These are phyloP conservation scores for Ophiosphaerella narmari DNA, from an alignment of 2,329 filamentous ascomycete genomes.

Conservation along the genomic window DNA sequence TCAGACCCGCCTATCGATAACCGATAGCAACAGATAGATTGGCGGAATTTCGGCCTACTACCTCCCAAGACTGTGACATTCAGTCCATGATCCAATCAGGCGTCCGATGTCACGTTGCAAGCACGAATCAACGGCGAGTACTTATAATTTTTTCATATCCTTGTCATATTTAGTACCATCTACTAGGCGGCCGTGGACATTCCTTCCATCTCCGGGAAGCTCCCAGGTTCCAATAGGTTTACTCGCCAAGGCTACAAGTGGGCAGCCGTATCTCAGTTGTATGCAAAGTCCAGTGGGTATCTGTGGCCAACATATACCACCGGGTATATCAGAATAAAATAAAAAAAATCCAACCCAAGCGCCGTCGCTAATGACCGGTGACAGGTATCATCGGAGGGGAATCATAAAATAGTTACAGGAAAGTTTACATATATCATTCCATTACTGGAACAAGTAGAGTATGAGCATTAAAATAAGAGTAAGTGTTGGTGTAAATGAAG, in stretches of 20 bases:
- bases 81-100: no score
- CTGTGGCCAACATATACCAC: background rate
- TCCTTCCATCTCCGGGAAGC: background rate
- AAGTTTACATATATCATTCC: constrained; percentile 15
- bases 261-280: constrained; percentile 3
- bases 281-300: constrained; percentile 10
- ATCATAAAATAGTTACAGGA: constrained; percentile 26
- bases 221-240: background rate
- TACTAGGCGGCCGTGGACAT: constrained; percentile 1
- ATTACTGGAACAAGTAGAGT: constrained; percentile 38
- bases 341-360: constrained; percentile 19
- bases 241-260: no score
- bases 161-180: background rate
- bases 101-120: no score
- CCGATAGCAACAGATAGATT: constrained; percentile 28
- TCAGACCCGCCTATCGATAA: constrained; percentile 11
- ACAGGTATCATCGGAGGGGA: constrained; percentile 20
- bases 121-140: background rate
- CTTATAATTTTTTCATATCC: background rate
- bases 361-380: constrained; percentile 45
- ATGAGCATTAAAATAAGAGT: constrained; percentile 43
- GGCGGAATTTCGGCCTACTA: constrained; percentile 14
- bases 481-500: constrained; percentile 34
- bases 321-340: background rate
- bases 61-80: no score